phyloP scores from a whole-genome alignment of 2,329 filamentous ascomycete species.

The Alternaria novae-zelandiae region DNA sequence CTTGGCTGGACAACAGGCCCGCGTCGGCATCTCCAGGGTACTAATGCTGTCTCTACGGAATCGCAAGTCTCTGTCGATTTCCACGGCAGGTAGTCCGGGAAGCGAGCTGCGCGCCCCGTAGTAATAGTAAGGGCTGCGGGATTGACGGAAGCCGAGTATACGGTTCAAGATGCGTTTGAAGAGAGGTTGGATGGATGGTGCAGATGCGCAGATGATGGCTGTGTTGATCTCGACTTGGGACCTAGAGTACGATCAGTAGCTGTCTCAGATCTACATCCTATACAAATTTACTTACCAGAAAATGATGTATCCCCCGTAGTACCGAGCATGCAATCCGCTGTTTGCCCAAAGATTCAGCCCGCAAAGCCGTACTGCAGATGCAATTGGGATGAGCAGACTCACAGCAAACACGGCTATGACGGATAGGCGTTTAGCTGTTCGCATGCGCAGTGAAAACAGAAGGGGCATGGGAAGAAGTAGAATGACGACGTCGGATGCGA shows the following conservation, averaged over 20 bases:
- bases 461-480: constrained; percentile 32
- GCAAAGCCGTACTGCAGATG: constrained; percentile 26
- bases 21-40: constrained; percentile 2
- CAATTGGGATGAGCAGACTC: constrained; percentile 29
- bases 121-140: constrained; percentile 15
- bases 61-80: neutral
- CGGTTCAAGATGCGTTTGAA: constrained; percentile 22
- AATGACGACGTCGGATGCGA: constrained; percentile 31
- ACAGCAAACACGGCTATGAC: constrained; percentile 32
- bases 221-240: constrained; percentile 36
- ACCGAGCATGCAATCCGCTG: constrained; percentile 11
- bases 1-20: neutral
- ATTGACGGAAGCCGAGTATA: constrained; percentile 9
- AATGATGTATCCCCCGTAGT: constrained; percentile 32
- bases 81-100: neutral
- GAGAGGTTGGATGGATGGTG: constrained; percentile 31
- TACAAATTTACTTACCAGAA: constrained; percentile 17
- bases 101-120: constrained; percentile 5
- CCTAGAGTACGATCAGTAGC: neutral
- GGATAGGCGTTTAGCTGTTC: constrained; percentile 24
- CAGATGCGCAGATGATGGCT: constrained; percentile 32
- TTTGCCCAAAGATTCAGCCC: constrained; percentile 25
- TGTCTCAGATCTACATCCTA: neutral
- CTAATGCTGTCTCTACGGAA: neutral
- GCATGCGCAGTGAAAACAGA: constrained; percentile 31